Percentiles rank a stretch among this genome's conserved stretches.
Conservation (phyloP, 148 eudicot genomes). For the Vaccinium myrtillus region DNA sequence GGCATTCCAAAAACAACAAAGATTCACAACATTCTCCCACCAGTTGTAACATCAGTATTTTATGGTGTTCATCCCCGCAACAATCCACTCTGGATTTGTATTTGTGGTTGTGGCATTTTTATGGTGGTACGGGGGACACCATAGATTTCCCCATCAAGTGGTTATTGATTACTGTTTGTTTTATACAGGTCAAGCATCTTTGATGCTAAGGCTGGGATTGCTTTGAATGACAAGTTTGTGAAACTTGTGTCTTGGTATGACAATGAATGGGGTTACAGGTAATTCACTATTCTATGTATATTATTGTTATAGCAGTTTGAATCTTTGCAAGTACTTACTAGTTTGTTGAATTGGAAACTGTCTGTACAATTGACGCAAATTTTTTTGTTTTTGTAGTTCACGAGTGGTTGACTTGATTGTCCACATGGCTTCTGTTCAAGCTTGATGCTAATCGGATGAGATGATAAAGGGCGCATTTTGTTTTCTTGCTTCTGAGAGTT, state of each 20-base stretch:
- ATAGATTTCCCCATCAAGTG: not conserved
- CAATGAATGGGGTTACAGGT: slow-evolving; percentile 96
- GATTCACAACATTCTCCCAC: too few species aligned
- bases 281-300: not conserved
- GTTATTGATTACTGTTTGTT: not conserved
- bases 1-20: too few species aligned
- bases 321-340: not conserved
- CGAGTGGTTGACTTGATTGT: slow-evolving; percentile 70
- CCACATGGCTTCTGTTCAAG: slow-evolving; percentile 57
- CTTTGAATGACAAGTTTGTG: slow-evolving; percentile 66
- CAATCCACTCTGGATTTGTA: too few species aligned
- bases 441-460: slow-evolving; percentile 20
- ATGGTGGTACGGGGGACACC: not conserved
- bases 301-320: not conserved
- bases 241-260: slow-evolving; percentile 88
- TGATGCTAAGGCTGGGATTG: slow-evolving; percentile 93
- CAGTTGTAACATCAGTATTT: not conserved
- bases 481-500: not conserved
- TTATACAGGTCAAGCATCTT: slow-evolving; percentile 76
- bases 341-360: not conserved
- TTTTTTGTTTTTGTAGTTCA: slow-evolving; percentile 36
- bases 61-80: not conserved
- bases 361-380: not conserved
- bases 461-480: not conserved
- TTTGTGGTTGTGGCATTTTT: too few species aligned